Evolutionary conservation across 176 grass and related monocot species (phyloP).

Genomic region (Tillandsia fasciculata): DNA sequence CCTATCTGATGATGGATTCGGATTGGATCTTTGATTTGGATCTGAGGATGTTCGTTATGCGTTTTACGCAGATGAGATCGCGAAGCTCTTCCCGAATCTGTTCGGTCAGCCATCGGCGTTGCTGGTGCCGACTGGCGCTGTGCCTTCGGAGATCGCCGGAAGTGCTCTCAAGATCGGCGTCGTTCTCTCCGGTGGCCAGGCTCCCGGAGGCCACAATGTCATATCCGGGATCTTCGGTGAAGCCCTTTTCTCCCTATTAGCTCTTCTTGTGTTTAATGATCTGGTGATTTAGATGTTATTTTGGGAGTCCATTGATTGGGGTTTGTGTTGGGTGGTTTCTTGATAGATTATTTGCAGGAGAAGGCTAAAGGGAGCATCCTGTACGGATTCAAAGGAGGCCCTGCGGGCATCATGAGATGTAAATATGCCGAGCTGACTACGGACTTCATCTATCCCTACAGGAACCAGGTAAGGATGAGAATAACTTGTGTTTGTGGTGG

Average conservation of each 20-base stretch:
- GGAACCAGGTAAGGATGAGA: slow-evolving; percentile 65
- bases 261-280: neutral
- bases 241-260: neutral
- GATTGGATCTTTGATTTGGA: neutral
- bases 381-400: slow-evolving; percentile 93
- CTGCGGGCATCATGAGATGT: slow-evolving; percentile 90
- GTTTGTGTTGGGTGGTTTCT: neutral
- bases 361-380: slow-evolving; percentile 54
- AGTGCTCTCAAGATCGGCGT: slow-evolving; percentile 68
- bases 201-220: slow-evolving; percentile 92
- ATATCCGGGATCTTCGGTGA: slow-evolving; percentile 94
- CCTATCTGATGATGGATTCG: slow-evolving; percentile 14
- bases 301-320: neutral
- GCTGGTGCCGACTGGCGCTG: slow-evolving; percentile 42
- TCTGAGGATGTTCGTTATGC: neutral
- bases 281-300: neutral
- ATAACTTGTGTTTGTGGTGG: neutral
- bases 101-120: slow-evolving; percentile 69
- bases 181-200: slow-evolving; percentile 89
- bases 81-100: slow-evolving; percentile 75
- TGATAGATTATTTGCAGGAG: slow-evolving; percentile 75
- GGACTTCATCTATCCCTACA: slow-evolving; percentile 88
- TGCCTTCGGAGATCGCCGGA: slow-evolving; percentile 4
- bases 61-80: slow-evolving; percentile 62
- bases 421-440: slow-evolving; percentile 74